A percentile compares a stretch with the other conserved stretches of the same genome.
These are phyloP conservation scores for Takashimella koratensis DNA, from an alignment of 1,284 basidiomycete genomes.

Conservation along the genomic window DNA sequence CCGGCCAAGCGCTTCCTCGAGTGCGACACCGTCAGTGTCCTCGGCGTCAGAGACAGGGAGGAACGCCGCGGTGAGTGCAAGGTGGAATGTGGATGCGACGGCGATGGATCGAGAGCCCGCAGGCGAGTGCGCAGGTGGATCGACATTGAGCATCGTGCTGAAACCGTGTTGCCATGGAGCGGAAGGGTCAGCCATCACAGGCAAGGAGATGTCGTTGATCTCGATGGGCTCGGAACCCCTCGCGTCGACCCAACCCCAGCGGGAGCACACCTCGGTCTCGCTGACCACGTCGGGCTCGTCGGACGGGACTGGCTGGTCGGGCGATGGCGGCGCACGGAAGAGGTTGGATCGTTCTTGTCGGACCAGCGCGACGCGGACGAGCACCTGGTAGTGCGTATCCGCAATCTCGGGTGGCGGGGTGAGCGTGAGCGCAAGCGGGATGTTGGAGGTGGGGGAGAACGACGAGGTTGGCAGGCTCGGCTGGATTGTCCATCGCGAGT, in stretches of 20 bases:
- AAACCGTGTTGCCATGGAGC: not conserved
- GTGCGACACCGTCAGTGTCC: not conserved
- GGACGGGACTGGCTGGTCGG: constrained; percentile 3
- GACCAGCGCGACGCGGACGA: constrained; percentile 22
- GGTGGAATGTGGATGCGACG: constrained; percentile 46
- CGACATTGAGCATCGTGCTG: constrained; percentile 1
- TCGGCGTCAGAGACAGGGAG: constrained; percentile 17
- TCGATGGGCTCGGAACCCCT: not conserved
- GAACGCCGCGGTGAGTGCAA: constrained; percentile 31
- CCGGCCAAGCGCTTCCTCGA: not conserved
- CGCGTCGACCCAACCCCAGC: not conserved
- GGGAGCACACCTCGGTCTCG: not conserved
- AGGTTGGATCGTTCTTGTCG: constrained; percentile 7
- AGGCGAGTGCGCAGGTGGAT: constrained; percentile 24
- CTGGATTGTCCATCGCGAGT: constrained; percentile 26
- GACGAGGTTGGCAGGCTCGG: constrained; percentile 33
- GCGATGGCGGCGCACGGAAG: not conserved
- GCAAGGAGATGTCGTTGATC: not conserved
- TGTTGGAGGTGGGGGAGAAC: constrained; percentile 40
- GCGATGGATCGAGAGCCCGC: constrained; percentile 20
- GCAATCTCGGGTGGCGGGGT: constrained; percentile 14
- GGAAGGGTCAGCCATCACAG: not conserved
- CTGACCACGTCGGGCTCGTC: constrained; percentile 8
- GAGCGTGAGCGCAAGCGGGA: constrained; percentile 32
- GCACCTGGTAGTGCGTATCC: constrained; percentile 12